Base-by-base conservation (phyloP, 257 asterid species). In the Solanum arcanum region DNA sequence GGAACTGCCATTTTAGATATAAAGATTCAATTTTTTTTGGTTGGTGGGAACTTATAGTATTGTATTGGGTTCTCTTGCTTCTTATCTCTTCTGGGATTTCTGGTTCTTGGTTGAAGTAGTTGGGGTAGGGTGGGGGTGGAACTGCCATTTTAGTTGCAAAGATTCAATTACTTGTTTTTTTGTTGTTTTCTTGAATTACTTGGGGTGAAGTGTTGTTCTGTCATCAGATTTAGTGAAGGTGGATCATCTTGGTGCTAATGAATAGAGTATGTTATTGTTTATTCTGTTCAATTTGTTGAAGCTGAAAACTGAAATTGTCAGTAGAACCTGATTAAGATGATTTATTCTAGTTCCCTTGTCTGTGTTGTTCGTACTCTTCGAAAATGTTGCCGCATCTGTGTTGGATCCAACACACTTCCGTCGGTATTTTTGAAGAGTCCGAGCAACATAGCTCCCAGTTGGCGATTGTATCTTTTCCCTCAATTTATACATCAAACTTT, bases 161-260 rank as follows among this genome's bases (percentile, higher is more conserved):
- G 85, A 47, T 81, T 81, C 69, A 46, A 49, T 81, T 23, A 60
- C 29, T 5, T 56, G 7, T 29, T 25, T 11, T 25, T 37, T 16
- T 20, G 46, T 35, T 37, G 49, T 10, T 35, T 73, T 35, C 49
- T 73, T 73, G 81, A 29, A 31, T 82, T 82, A 18, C 69, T 82
- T 52, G 29, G 27, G 35, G 0, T 52, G 46, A 86, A 62, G 77
- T 88, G 56, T 27, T 88, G 42, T 69, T 27, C 59, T 66, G 12
- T 89, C 44, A 42, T 23, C 87, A 66, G 42, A 84, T 82, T 77
- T 83, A 76, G 16, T 68, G 64, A 39, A 59, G 49, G 47, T 89
- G 41, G 88, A 85, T 87, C 72, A 86, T 85, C 87, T 85, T 70
- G 88, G 33, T 81, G 9, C 82, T 62, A 47, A 86, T 41, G 91